These are phyloP conservation scores for Cotoneaster glaucophyllus DNA, from an alignment of 306 rosid genomes.

Conservation along the genomic window DNA sequence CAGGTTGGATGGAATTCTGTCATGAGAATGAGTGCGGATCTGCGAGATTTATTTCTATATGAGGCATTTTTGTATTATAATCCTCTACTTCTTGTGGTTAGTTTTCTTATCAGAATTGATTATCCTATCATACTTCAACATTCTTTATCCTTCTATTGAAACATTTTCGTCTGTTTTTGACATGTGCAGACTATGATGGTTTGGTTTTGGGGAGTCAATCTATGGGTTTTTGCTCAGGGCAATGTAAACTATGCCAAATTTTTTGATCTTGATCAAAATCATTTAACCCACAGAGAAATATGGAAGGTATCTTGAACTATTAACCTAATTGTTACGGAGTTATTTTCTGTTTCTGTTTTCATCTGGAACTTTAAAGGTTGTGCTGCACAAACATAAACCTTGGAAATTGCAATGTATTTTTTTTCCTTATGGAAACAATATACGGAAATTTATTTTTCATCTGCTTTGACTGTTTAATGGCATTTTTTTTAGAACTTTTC, in stretches of 20 bases:
- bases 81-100: slow-evolving; percentile 91
- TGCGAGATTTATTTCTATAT: slow-evolving; percentile 78
- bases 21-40: slow-evolving; percentile 95
- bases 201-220: slow-evolving; percentile 97
- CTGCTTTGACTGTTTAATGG: neutral
- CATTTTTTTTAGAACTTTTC: neutral
- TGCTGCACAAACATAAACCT: neutral
- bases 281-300: slow-evolving; percentile 81
- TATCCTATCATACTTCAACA: slow-evolving; percentile 3
- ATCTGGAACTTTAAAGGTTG: neutral
- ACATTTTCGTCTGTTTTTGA: slow-evolving; percentile 17
- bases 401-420: neutral
- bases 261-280: slow-evolving; percentile 87
- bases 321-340: neutral
- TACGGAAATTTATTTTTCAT: neutral
- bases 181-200: slow-evolving; percentile 77
- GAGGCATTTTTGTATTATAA: slow-evolving; percentile 98
- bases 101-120: slow-evolving; percentile 18
- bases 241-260: slow-evolving; percentile 67
- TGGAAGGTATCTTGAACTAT: slow-evolving; percentile 60
- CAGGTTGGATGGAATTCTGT: slow-evolving; percentile 98
- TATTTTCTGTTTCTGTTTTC: slow-evolving; percentile 7
- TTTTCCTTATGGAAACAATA: neutral
- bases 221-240: slow-evolving; percentile 72
- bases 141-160: slow-evolving; percentile 15